Evolutionary conservation across 2,329 filamentous ascomycete species (phyloP), one percentile per base, ranked within the genome.

Genomic region (Atkinsonella texensis): DNA sequence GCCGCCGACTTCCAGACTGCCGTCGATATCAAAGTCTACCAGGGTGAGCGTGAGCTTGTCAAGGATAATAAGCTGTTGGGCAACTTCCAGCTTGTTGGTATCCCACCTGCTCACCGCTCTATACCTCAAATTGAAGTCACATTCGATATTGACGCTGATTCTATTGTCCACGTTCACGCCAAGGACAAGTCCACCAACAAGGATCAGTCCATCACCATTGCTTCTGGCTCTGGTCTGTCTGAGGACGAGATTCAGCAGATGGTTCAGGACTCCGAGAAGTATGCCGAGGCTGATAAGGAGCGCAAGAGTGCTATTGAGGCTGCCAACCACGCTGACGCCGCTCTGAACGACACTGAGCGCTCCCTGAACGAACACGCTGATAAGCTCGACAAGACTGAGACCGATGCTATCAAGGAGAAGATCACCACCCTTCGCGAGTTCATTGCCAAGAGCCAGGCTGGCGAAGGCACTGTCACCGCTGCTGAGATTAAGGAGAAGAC

Each of bases 161-260:
- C 89, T 17, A 96, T 97, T 63, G 89, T 97, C 63, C 90, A 96
- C 77, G 91, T 97, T 58, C 87, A 93, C 71, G 91, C 91, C 71
- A 95, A 95, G 81, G 91, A 97, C 77, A 96, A 97, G 85, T 91
- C 89, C 62, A 97, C 90, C 74, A 88, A 89, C 84, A 97, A 96
- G 84, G 91, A 97, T 69, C 91, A 98, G 80, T 96, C 90, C 56
- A 97, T 98, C 75, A 97, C 91, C 69, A 95, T 98, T 70, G 90
- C 91, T 52, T 96, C 90, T 54, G 93, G 91, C 70, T 97, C 91
- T 58, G 91, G 93, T 82, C 86, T 97, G 53, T 95, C 89, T 46
- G 90, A 98, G 56, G 72, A 79, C 52, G 91, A 98, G 79, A 98
- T 98, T 60, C 81, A 96, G 77, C 84, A 82, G 75, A 97, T 98